Conservation (phyloP, 352 stramenopile genomes). For the Pythium vanterpoolii region DNA sequence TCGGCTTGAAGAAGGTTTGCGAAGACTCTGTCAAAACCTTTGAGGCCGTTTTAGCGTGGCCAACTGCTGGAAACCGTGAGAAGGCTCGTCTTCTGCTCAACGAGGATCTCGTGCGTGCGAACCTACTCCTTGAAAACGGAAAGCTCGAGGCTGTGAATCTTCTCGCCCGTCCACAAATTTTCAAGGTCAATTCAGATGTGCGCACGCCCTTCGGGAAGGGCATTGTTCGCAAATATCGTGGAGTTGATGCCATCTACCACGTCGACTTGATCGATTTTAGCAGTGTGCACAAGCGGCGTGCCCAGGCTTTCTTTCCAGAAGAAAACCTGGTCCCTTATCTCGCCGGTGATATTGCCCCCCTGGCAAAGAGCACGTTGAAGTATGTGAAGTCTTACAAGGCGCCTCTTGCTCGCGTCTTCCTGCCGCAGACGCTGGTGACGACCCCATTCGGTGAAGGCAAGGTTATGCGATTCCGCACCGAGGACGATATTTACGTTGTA, state of each 20-base stretch:
- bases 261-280: slow-evolving; percentile 74
- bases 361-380: slow-evolving; percentile 42
- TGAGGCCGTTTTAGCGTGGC: slow-evolving; percentile 51
- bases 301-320: slow-evolving; percentile 53
- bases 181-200: slow-evolving; percentile 52
- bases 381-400: slow-evolving; percentile 58
- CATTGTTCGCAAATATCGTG: slow-evolving; percentile 69
- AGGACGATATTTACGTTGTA: slow-evolving; percentile 74
- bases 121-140: slow-evolving; percentile 43
- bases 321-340: slow-evolving; percentile 47
- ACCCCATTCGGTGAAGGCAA: slow-evolving; percentile 77
- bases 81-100: slow-evolving; percentile 61
- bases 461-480: slow-evolving; percentile 53
- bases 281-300: slow-evolving; percentile 36
- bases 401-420: slow-evolving; percentile 37
- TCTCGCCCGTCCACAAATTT: slow-evolving; percentile 61
- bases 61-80: slow-evolving; percentile 57
- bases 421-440: slow-evolving; percentile 53
- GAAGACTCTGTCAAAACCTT: slow-evolving; percentile 52
- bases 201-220: slow-evolving; percentile 60
- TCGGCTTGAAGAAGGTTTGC: slow-evolving; percentile 67
- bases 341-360: slow-evolving; percentile 30
- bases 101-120: slow-evolving; percentile 53
- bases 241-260: slow-evolving; percentile 76
- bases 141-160: slow-evolving; percentile 33